Percentiles rank a stretch among this genome's conserved stretches.
Conservation (phyloP, 2,329 filamentous ascomycete genomes). For the Biscogniauxia mediterranea region DNA sequence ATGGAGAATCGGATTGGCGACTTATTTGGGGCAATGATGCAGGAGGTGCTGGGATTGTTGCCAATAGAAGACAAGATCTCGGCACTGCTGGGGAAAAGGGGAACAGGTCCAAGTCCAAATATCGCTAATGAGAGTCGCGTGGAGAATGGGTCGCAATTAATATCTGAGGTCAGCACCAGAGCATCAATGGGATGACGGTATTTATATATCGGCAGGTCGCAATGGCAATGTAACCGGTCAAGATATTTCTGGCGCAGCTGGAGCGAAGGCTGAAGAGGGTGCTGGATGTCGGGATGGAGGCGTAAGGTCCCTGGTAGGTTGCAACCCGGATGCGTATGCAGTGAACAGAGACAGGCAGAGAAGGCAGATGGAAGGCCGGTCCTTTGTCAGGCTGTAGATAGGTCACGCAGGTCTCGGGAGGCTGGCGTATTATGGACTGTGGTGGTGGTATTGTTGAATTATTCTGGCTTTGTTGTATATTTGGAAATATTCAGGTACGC, state of each 20-base stretch:
- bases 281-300: conserved; percentile 5
- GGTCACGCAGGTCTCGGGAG: conserved; percentile 33
- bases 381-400: conserved; percentile 8
- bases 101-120: conserved; percentile 3
- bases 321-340: not conserved
- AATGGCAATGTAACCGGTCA: conserved; percentile 16
- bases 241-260: conserved; percentile 18
- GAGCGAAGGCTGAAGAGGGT: conserved; percentile 25
- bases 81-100: conserved; percentile 15
- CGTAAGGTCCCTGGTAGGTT: not conserved
- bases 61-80: conserved; percentile 26
- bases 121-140: conserved; percentile 15
- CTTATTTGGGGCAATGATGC: conserved; percentile 29
- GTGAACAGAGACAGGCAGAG: conserved; percentile 26
- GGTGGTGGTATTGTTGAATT: conserved; percentile 30
- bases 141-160: conserved; percentile 28
- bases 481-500: conserved; percentile 25
- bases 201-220: conserved; percentile 26
- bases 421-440: conserved; percentile 29
- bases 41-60: conserved; percentile 26
- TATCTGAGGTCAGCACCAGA: conserved; percentile 36
- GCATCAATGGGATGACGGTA: conserved; percentile 32
- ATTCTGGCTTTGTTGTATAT: conserved; percentile 17
- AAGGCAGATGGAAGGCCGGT: conserved; percentile 21
- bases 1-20: conserved; percentile 30